Evolutionary conservation across 164 flowering plant species (phyloP).

Genomic region (Buxus sempervirens): DNA sequence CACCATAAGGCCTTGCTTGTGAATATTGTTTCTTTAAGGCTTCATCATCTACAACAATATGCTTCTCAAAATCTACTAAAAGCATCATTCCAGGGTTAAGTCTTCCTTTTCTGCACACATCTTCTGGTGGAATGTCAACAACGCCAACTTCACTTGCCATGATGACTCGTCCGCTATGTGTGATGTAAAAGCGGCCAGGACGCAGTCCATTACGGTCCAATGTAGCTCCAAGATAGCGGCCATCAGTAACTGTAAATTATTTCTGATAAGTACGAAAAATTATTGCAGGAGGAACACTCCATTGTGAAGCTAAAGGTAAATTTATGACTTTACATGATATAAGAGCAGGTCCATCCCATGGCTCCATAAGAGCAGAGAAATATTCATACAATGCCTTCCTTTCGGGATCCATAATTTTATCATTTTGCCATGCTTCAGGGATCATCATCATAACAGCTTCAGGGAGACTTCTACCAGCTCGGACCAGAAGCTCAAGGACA

Average conservation of each 20-base stretch:
- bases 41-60: conserved; percentile 93
- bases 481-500: conserved; percentile 88
- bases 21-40: conserved; percentile 92
- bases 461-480: conserved; percentile 99
- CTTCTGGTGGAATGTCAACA: conserved; percentile 91
- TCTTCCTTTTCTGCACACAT: conserved; percentile 87
- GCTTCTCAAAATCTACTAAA: conserved; percentile 95
- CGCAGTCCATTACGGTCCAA: conserved; percentile 96
- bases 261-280: conserved; percentile 2
- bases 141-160: conserved; percentile 99
- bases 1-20: conserved; percentile 83
- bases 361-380: conserved; percentile 96
- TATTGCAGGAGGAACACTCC: not conserved
- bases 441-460: conserved; percentile 99
- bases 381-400: conserved; percentile 88
- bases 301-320: not conserved
- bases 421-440: conserved; percentile 99
- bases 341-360: conserved; percentile 99
- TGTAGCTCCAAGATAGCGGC: conserved; percentile 98
- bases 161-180: conserved; percentile 91
- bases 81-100: conserved; percentile 99
- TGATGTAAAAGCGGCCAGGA: conserved; percentile 94
- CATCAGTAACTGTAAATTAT: conserved; percentile 86
- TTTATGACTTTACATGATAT: conserved; percentile 69
- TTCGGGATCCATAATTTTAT: conserved; percentile 93